phyloP scores from a whole-genome alignment of 116 monocot species.

The Phalaenopsis hybrid region DNA sequence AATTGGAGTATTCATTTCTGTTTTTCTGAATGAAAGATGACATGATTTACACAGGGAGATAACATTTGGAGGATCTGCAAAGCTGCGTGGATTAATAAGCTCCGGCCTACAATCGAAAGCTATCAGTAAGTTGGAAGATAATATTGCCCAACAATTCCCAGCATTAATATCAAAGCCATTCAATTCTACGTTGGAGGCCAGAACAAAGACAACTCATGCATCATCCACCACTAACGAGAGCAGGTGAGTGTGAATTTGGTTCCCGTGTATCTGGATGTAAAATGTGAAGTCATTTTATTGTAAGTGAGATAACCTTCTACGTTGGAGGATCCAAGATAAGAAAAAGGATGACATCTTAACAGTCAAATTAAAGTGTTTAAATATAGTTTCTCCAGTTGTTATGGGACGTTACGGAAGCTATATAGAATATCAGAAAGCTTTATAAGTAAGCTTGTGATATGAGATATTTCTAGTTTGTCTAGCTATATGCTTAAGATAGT shows the following conservation, averaged over 20 bases:
- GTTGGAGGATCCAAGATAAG: background rate
- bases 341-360: background rate
- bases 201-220: conserved; percentile 5
- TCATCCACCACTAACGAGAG: background rate
- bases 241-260: background rate
- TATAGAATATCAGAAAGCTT: background rate
- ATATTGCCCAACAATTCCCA: background rate
- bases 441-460: background rate
- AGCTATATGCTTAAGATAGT: background rate
- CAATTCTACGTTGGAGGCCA: background rate
- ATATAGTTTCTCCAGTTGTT: background rate
- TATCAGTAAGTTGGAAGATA: background rate
- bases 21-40: background rate
- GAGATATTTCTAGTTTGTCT: background rate
- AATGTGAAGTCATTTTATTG: background rate
- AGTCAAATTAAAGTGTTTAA: background rate
- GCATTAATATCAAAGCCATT: conserved; percentile 6
- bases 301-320: background rate
- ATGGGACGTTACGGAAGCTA: background rate
- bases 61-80: background rate
- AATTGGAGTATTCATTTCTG: background rate
- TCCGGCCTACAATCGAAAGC: background rate
- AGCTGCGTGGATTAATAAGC: background rate
- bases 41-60: conserved; percentile 5
- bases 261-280: background rate